Conservation (phyloP, 768 basidiomycete species). For the Tubosaeta sp. region DNA sequence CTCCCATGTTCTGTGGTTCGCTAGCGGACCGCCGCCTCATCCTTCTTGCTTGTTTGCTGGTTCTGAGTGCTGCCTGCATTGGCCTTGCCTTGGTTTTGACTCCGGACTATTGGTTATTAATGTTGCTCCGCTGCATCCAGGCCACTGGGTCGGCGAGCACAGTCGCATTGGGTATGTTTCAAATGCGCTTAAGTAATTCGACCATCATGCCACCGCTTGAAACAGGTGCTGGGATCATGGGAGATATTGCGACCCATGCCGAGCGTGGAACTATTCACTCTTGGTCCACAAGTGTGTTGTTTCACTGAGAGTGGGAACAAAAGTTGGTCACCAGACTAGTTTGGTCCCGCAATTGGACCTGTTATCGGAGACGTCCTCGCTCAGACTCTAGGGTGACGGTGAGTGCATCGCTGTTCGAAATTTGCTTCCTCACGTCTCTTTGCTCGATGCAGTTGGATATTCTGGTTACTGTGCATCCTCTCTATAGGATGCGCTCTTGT, state of each 20-base stretch:
- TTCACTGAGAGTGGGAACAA: not conserved
- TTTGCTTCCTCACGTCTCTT: not conserved
- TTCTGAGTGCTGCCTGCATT: conserved; percentile 64
- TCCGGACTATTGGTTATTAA: conserved; percentile 69
- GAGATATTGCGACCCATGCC: conserved; percentile 67
- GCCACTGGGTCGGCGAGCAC: conserved; percentile 77
- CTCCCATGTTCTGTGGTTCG: conserved; percentile 59
- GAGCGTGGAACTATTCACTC: conserved; percentile 69
- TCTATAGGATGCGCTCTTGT: conserved; percentile 11
- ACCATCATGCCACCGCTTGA: not conserved
- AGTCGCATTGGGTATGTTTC: conserved; percentile 57
- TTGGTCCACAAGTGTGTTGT: conserved; percentile 56
- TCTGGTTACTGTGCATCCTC: conserved; percentile 20
- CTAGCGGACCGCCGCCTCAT: conserved; percentile 67
- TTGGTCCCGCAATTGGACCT: conserved; percentile 52
- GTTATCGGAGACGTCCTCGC: conserved; percentile 53
- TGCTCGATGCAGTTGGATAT: conserved; percentile 15
- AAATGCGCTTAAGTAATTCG: not conserved
- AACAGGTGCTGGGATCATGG: conserved; percentile 69
- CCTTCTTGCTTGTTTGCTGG: conserved; percentile 56
- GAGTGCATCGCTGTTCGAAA: conserved; percentile 1
- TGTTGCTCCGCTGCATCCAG: conserved; percentile 78
- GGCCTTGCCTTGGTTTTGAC: conserved; percentile 53
- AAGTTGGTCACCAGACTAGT: conserved; percentile 27
- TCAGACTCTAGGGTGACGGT: conserved; percentile 63